Evolutionary conservation across 179 eudicot genomes (phyloP), one percentile per base, ranked within the genome.

Genomic region (Patellifolia procumbens): DNA sequence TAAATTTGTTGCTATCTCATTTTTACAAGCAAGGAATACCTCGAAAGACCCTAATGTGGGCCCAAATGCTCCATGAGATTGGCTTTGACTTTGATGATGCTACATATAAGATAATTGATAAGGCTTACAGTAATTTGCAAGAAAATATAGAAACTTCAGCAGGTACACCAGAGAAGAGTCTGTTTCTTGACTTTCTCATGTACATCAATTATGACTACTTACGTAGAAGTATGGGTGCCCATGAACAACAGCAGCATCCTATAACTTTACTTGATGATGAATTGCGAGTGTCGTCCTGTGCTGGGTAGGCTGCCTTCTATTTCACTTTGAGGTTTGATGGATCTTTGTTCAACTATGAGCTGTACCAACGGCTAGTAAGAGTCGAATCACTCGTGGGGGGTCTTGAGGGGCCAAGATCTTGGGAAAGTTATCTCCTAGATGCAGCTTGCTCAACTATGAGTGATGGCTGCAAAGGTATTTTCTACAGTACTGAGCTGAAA

Each of bases 111-210:
- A 89, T 93, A 79, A 59, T 93, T 79, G 97, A 90, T 67, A 88
- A 76, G 80, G 97, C 98, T 20, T 84, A 86, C 74, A 51, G 75
- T 66, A 75, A 83, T 69, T 60, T 83, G 64, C 81, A 81, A 81
- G 86, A 83, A 66, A 85, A 81, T 55, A 68, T 65, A 67, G 85
- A 77, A 63, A 74, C 49, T 80, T 78, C 45, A 70, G 78, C 78
- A 77, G 88, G 73, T 51, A 73, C 85, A 69, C 75, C 92, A 29
- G 91, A 85, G 73, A 91, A 90, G 75, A 79, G 86, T 78, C 89
- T 88, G 68, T 93, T 95, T 79, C 83, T 95, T 49, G 95, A 93
- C 83, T 90, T 86, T 74, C 95, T 95, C 9, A 90, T 95, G 98
- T 88, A 92, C 72, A 79, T 90, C 70, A 90, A 94, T 63, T 89